phyloP scores from a whole-genome alignment of 1,284 basidiomycete species.

The Wallemia hederae region DNA sequence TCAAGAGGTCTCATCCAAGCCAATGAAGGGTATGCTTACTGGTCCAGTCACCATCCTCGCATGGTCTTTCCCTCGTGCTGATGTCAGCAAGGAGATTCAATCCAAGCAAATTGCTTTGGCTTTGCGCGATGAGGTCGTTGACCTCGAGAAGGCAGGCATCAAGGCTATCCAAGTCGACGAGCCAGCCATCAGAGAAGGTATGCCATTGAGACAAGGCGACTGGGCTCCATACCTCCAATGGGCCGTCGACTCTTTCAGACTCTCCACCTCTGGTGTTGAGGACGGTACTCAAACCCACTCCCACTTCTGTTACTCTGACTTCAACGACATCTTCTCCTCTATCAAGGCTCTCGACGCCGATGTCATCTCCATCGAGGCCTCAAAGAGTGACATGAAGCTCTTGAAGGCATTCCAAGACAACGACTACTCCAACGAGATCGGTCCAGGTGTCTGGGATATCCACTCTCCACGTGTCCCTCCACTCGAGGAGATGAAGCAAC shows the following conservation, averaged over 20 bases:
- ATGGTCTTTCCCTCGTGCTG: constrained; percentile 99
- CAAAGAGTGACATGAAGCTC: constrained; percentile 92
- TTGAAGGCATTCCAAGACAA: constrained; percentile 81
- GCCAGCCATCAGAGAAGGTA: constrained; percentile 95
- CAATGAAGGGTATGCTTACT: constrained; percentile 87
- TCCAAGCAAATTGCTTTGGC: constrained; percentile 95
- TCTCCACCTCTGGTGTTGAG: constrained; percentile 72
- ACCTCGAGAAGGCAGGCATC: constrained; percentile 93
- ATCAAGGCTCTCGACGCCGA: constrained; percentile 95
- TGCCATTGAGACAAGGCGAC: constrained; percentile 75
- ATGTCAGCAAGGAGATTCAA: constrained; percentile 85
- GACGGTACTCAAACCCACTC: constrained; percentile 84
- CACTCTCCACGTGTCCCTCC: constrained; percentile 95
- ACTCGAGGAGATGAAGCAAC: constrained; percentile 79
- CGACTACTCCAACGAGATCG: constrained; percentile 93
- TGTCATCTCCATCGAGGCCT: constrained; percentile 97
- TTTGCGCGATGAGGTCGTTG: constrained; percentile 90
- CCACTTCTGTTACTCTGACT: constrained; percentile 75
- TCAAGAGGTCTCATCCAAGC: constrained; percentile 70
- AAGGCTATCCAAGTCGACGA: constrained; percentile 98
- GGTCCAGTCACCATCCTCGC: constrained; percentile 42
- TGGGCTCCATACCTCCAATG: constrained; percentile 84
- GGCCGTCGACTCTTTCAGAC: constrained; percentile 94
- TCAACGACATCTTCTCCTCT: constrained; percentile 91
- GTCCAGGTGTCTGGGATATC: constrained; percentile 96